A percentile compares a stretch with the other conserved stretches of the same genome.
phyloP scores from a whole-genome alignment of 352 stramenopile species.

The Phytopythium oedochilum region DNA sequence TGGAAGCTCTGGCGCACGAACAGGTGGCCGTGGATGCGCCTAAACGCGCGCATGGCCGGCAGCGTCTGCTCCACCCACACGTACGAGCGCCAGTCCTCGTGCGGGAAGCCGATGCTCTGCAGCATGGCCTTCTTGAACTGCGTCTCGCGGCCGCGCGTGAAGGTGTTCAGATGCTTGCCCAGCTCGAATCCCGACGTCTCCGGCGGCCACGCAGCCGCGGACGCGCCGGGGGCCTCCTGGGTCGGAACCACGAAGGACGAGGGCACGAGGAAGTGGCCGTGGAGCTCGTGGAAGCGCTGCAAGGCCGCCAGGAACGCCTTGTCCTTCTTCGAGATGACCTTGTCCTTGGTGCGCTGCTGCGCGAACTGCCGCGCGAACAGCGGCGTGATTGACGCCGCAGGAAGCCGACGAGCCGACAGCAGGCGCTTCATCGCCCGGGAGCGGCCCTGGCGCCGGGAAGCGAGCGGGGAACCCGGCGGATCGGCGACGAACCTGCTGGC shows the following conservation, averaged over 20 bases:
- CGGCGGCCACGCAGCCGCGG: slow-evolving; percentile 32
- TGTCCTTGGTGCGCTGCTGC: background rate
- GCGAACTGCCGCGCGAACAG: background rate
- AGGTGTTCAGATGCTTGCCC: slow-evolving; percentile 45
- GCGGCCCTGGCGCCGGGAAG: too few relatives aligned
- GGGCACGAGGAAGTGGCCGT: slow-evolving; percentile 75
- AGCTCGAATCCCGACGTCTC: slow-evolving; percentile 47
- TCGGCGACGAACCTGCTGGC: background rate
- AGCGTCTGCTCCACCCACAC: slow-evolving; percentile 70
- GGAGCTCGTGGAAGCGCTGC: slow-evolving; percentile 37
- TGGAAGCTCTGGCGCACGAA: slow-evolving; percentile 89
- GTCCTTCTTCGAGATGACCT: slow-evolving; percentile 31
- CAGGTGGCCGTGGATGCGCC: slow-evolving; percentile 87
- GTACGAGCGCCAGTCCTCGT: slow-evolving; percentile 64
- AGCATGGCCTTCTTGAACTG: slow-evolving; percentile 56
- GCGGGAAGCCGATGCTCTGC: slow-evolving; percentile 60
- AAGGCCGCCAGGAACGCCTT: slow-evolving; percentile 48
- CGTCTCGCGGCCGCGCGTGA: slow-evolving; percentile 49
- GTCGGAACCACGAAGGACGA: slow-evolving; percentile 47
- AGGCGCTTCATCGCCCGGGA: background rate
- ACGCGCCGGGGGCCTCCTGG: background rate
- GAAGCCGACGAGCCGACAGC: background rate
- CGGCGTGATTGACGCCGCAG: background rate
- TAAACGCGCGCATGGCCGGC: slow-evolving; percentile 74
- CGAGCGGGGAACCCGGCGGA: background rate